Conservation (phyloP, 2,329 filamentous ascomycete species). For the Tricladium varicosporioides region DNA sequence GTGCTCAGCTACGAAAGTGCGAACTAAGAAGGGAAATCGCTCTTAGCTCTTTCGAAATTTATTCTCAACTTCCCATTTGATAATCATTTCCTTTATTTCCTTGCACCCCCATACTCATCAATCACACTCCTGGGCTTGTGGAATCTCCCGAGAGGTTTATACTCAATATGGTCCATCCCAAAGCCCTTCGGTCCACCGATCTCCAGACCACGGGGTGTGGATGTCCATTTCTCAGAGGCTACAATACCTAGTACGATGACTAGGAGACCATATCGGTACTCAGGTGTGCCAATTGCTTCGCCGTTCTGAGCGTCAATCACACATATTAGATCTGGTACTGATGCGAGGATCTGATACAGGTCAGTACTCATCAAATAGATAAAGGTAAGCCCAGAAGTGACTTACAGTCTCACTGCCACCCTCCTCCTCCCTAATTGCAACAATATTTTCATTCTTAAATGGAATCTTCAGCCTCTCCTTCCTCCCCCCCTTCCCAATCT, state of each 20-base stretch:
- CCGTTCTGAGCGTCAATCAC: constrained; percentile 47
- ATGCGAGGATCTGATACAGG: constrained; percentile 38
- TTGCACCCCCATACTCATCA: constrained; percentile 39
- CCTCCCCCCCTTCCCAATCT: constrained; percentile 21
- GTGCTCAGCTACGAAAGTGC: too few species aligned
- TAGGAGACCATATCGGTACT: constrained; percentile 52
- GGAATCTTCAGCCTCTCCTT: constrained; percentile 58
- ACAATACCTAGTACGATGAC: constrained; percentile 54
- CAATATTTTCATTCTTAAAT: constrained; percentile 74
- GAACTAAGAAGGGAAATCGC: too few species aligned
- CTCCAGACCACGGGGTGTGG: constrained; percentile 45
- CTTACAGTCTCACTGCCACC: constrained; percentile 12
- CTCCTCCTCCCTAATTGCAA: constrained; percentile 38
- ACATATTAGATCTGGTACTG: constrained; percentile 49
- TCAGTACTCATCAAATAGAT: background rate
- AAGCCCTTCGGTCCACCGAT: constrained; percentile 50
- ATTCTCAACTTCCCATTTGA: too few species aligned
- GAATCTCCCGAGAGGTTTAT: constrained; percentile 50
- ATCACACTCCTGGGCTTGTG: constrained; percentile 53
- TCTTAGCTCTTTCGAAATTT: too few species aligned
- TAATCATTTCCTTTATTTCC: too few species aligned
- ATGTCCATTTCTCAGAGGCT: constrained; percentile 52
- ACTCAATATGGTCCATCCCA: constrained; percentile 45
- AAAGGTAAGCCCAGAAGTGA: background rate
- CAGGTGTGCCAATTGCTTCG: constrained; percentile 49